Base-by-base conservation (phyloP, 257 asterid species). In the Asclepias syriaca region DNA sequence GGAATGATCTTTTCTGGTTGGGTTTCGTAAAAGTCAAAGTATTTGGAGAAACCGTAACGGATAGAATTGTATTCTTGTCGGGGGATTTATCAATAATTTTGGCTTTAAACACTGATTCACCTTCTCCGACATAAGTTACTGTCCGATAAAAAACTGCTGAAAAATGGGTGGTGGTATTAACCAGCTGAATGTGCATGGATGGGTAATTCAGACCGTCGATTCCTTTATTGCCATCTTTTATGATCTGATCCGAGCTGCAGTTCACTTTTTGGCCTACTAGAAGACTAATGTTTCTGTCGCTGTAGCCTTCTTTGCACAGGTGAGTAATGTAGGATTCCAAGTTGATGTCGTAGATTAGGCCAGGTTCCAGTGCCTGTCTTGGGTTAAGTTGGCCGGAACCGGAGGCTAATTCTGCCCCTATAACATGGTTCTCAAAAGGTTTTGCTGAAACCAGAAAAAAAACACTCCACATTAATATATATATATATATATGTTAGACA, bases 141-240 rank as follows among this genome's bases (percentile, higher is more conserved):
- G 79, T 58, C 14, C 98, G 85, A 49, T 82, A 74, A 13, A 81
- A 90, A 12, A 80, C 83, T n/a, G 81, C 97, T 0, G 89, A 82
- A 74, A 90, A 46, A 22, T 21, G 13, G 5, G 55, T 53, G 2
- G 83, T 14, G 29, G 73, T 70, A 50, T 34, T 34, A 34, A 34
- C 5, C 39, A 90, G 80, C 68, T 84, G 88, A 11, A 79, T 53
- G 75, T 91, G 82, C 56, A 93, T 82, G 2, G 96, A 80, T 1
- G 96, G 96, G 57, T 89, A 91, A 80, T 89, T 89, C 50, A 91
- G 83, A 39, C 93, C 90, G 9, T 91, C 97, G 0, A 81, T 46
- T 24, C 96, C 97, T 34, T 58, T 74, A 0, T 43, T 43, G 0
- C 84, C 80, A 18, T 32, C 67, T 16, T 80, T 79, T 8, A 75